phyloP scores from a whole-genome alignment of 306 rosid genomes.

The Ochetophila trinervis region DNA sequence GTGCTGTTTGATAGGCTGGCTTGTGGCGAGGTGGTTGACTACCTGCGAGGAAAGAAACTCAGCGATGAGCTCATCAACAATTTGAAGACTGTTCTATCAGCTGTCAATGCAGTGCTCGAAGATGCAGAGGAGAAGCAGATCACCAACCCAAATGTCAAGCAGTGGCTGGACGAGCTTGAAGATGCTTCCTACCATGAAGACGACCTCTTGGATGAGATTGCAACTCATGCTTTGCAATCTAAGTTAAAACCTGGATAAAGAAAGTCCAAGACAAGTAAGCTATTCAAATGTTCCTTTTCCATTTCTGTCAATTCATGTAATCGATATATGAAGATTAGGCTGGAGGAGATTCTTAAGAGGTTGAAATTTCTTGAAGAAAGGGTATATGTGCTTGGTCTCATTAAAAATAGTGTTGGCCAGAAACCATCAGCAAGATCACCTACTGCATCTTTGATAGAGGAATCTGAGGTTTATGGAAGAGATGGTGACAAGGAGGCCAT shows the following conservation, averaged over 20 bases:
- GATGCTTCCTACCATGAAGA: conserved; percentile 10
- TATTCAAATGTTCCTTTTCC: not conserved
- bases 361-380: not conserved
- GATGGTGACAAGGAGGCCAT: not conserved
- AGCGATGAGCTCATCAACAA: too few species aligned
- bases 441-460: not conserved
- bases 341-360: conserved; percentile 3
- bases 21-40: conserved; percentile 15
- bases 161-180: conserved; percentile 1
- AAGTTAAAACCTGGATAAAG: not conserved
- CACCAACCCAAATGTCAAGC: too few species aligned
- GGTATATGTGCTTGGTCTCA: not conserved
- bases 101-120: too few species aligned
- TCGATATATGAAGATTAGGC: not conserved
- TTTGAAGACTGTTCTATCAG: too few species aligned
- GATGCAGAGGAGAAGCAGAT: too few species aligned
- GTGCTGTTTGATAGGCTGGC: conserved; percentile 19
- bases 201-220: conserved; percentile 12
- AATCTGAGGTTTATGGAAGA: conserved; percentile 6
- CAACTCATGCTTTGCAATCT: not conserved
- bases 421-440: not conserved
- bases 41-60: not conserved
- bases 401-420: not conserved
- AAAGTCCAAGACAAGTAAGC: not conserved
- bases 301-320: not conserved